These are phyloP conservation scores for Naematelia encephala DNA, from an alignment of 768 basidiomycete species.

Conservation along the genomic window DNA sequence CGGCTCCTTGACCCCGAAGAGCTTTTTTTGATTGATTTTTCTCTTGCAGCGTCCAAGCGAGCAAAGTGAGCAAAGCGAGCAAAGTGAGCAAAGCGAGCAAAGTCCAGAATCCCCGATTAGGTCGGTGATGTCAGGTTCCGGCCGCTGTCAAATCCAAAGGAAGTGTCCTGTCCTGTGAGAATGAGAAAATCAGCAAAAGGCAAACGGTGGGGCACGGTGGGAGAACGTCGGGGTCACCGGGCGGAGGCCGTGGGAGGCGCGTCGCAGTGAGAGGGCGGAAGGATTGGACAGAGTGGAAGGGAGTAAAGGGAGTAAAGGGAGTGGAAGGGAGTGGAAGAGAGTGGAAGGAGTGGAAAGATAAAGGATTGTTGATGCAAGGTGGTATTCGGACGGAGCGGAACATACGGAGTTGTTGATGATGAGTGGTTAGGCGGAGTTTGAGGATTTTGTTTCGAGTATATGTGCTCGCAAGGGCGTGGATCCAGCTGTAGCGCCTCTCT, in stretches of 20 bases:
- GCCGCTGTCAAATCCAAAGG: no score
- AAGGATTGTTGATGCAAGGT: no score
- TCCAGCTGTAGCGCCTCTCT: no score
- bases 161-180: neutral
- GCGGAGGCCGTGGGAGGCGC: neutral
- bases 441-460: no score
- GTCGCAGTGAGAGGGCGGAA: neutral
- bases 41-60: no score
- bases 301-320: neutral
- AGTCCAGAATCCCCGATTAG: neutral
- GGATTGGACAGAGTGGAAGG: neutral
- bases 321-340: neutral
- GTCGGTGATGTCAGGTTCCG: neutral
- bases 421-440: no score
- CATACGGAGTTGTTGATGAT: no score
- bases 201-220: neutral
- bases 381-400: no score
- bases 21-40: neutral
- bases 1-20: neutral
- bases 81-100: neutral
- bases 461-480: no score
- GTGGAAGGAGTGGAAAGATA: no score
- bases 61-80: neutral
- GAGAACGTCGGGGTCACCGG: neutral
- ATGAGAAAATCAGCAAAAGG: neutral